Percentiles rank a stretch among this genome's conserved stretches.
phyloP scores from a whole-genome alignment of 257 asterid species.

The Capsicum baccatum region DNA sequence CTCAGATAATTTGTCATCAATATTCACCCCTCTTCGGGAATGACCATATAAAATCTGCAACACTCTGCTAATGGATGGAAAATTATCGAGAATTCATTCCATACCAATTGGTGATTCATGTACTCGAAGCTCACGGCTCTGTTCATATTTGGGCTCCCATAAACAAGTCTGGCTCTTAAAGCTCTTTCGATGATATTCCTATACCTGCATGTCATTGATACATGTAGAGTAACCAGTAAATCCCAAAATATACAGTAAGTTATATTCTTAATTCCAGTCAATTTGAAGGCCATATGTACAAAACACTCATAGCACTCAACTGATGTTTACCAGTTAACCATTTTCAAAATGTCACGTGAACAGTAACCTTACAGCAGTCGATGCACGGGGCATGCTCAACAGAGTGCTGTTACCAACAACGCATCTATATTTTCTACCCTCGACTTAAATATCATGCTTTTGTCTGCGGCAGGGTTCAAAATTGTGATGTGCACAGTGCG shows the following conservation, averaged over 20 bases:
- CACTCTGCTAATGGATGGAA: slow-evolving; percentile 30
- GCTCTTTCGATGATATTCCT: slow-evolving; percentile 84
- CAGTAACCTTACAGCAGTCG: neutral
- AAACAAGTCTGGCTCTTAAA: slow-evolving; percentile 88
- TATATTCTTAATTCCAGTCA: neutral
- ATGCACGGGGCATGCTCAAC: neutral
- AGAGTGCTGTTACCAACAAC: neutral
- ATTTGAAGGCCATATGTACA: neutral
- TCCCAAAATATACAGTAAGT: neutral
- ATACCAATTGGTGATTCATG: slow-evolving; percentile 90
- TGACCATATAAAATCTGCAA: neutral
- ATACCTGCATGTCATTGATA: slow-evolving; percentile 54
- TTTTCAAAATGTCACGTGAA: neutral
- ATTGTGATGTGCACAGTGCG: neutral
- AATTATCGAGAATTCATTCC: slow-evolving; percentile 93
- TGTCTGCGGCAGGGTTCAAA: neutral
- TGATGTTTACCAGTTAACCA: neutral
- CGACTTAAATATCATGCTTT: neutral
- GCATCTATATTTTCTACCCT: neutral
- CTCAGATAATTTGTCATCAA: neutral
- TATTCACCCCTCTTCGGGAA: neutral
- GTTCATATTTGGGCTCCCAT: slow-evolving; percentile 85
- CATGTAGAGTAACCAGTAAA: slow-evolving; percentile 20
- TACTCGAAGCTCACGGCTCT: slow-evolving; percentile 94
- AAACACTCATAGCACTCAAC: neutral